Evolutionary conservation across 768 basidiomycete species (phyloP), one percentile per base, ranked within the genome.

Genomic region (Trametes villosa): DNA sequence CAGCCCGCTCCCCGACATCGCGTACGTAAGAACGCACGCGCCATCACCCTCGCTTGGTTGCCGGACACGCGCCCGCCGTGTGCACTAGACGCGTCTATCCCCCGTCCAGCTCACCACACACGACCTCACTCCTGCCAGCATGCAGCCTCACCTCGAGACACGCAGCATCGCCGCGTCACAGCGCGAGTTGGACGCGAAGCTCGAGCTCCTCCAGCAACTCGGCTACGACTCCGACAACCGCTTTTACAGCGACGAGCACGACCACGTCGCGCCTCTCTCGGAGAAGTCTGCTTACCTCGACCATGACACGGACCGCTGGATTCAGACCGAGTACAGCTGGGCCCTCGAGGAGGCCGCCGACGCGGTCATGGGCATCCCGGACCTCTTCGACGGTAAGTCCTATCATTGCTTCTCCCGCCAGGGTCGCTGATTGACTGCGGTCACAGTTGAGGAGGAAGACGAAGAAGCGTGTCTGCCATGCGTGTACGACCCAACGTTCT

Each of bases 401-500:
- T 34, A 4, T 13, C n/a, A 13, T 13, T 15, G 42, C 29, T 53
- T 38, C 53, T 48, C 30, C 34, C 36, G 30, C 3, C 49, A 29
- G 13, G 33, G 26, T 31, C 22, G 42, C 46, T 50, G 45, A 47
- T 61, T 48, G 44, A 31, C 46, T 40, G 49, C 57, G 38, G 57
- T 59, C 38, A 57, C 57, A 59, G 62, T 53, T 44, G 66, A 63
- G n/a, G 67, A 67, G 54, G 67, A 65, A 54, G 67, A 65, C 47
- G 54, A 60, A 22, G 67, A 65, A 52, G 54, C 64, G 22, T 67
- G 66, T 34, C 45, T 54, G 15, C 63, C 66, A 36, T 57, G 41
- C 49, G 38, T 67, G 26, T 67, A 67, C 40, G 67, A 67, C 53
- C 67, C 67, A 1, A 65, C 67, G 15, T 41, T 67, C 53, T 67